A percentile compares a stretch with the other conserved stretches of the same genome.
phyloP scores from a whole-genome alignment of 2,329 filamentous ascomycete genomes.

The Aspergillus japonicus region DNA sequence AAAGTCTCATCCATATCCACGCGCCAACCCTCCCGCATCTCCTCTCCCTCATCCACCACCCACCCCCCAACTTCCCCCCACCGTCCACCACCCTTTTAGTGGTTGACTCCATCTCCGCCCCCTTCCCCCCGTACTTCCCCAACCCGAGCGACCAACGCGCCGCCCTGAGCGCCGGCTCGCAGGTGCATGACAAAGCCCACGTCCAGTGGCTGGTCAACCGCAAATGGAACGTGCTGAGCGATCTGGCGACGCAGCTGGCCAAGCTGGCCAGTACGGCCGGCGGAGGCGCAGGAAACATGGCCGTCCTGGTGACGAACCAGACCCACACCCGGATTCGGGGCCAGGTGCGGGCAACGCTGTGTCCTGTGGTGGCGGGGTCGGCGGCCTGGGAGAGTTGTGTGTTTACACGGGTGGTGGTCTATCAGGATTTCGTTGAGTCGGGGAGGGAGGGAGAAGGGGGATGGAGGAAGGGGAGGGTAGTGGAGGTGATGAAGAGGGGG shows the following conservation, averaged over 20 bases:
- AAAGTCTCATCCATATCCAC: constrained; percentile 65
- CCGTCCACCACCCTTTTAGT: constrained; percentile 66
- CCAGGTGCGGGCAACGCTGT: constrained; percentile 63
- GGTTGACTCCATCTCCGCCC: constrained; percentile 72
- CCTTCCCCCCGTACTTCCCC: constrained; percentile 76
- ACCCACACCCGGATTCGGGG: constrained; percentile 78
- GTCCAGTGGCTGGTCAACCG: constrained; percentile 35
- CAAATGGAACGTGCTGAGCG: constrained; percentile 63
- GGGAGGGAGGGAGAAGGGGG: constrained; percentile 29
- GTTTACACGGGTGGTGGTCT: constrained; percentile 70
- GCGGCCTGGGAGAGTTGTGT: constrained; percentile 76
- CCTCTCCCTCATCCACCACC: constrained; percentile 69
- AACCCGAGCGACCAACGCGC: constrained; percentile 45
- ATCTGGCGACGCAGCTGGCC: constrained; percentile 60
- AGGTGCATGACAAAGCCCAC: constrained; percentile 39
- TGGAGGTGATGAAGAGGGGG: constrained; percentile 61
- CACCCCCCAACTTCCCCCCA: constrained; percentile 64
- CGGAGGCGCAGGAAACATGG: constrained; percentile 49
- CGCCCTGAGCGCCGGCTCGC: too few relatives aligned
- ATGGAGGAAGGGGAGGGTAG: constrained; percentile 54
- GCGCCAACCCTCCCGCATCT: constrained; percentile 61
- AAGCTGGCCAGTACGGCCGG: constrained; percentile 70
- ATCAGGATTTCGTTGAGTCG: constrained; percentile 67
- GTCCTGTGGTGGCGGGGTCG: constrained; percentile 70
- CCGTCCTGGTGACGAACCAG: constrained; percentile 74